These are phyloP conservation scores for Penicillium manginii DNA, from an alignment of 495 filamentous ascomycete genomes.

Conservation along the genomic window DNA sequence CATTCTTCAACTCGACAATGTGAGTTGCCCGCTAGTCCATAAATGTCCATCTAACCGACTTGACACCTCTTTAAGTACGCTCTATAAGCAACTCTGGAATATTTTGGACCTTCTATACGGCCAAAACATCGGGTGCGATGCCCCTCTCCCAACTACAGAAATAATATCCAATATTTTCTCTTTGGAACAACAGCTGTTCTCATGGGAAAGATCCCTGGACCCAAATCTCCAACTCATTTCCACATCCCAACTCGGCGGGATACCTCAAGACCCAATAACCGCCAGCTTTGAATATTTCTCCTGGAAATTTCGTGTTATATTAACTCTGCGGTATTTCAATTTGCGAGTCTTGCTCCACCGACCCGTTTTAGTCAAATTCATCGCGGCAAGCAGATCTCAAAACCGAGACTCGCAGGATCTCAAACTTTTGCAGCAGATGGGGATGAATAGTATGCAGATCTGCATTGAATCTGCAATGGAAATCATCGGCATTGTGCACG, in stretches of 20 bases:
- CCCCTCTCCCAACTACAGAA: conserved; percentile 16
- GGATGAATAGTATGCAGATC: conserved; percentile 39
- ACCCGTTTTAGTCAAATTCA: conserved; percentile 43
- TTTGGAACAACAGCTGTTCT: conserved; percentile 21
- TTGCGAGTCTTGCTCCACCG: conserved; percentile 42
- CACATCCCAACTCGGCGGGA: neutral
- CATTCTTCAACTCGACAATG: conserved; percentile 45
- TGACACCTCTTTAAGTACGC: conserved; percentile 11
- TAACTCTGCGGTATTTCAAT: conserved; percentile 43
- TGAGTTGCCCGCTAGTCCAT: conserved; percentile 14
- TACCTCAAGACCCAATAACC: neutral
- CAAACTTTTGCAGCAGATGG: conserved; percentile 35
- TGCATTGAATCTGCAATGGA: conserved; percentile 42
- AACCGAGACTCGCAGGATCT: conserved; percentile 30
- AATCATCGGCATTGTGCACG: conserved; percentile 40
- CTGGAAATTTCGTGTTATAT: conserved; percentile 35
- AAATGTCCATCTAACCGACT: neutral
- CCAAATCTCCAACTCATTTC: conserved; percentile 15
- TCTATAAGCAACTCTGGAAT: conserved; percentile 33
- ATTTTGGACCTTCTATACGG: conserved; percentile 44
- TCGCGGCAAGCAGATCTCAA: conserved; percentile 31
- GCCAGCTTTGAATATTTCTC: conserved; percentile 11
- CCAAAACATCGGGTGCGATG: conserved; percentile 42
- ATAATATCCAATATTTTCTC: conserved; percentile 19
- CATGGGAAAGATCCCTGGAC: conserved; percentile 23